Base-by-base conservation (phyloP, 345 rosid genomes). In the Eucalyptus albens region DNA sequence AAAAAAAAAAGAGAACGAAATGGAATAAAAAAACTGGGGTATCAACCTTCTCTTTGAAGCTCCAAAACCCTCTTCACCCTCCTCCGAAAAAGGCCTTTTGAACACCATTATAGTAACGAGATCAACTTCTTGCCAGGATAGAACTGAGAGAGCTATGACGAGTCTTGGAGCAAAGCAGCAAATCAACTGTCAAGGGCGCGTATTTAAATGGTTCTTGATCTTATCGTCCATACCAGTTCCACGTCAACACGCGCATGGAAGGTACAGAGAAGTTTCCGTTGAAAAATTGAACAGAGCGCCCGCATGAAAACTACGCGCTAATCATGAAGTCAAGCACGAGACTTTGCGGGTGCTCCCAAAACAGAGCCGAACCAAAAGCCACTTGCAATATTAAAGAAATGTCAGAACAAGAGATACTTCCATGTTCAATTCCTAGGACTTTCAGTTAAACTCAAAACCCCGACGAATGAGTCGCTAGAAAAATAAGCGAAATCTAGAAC, bases 41-140 rank as follows among this genome's bases (percentile, higher is more conserved):
- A 44, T 90, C 88, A n/a, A 72, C 80, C 88, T 91, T 92, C 88
- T 91, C 72, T 67, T 89, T 55, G 87, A 81, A 87, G 90, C 88
- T 50, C 91, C 91, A 33, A 82, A 72, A 29, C 89, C 92, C 88
- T 87, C 91, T 82, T 85, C 93, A 88, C 89, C 92, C 83, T 56
- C 92, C 16, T 62, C 92, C 69, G 87, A n/a, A 69, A 88, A 90
- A 90, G 90, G 86, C 91, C 92, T 90, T 81, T 94, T 95, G 72
- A 40, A 24, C 89, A 44, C 88, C 94, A 91, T 94, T 31, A 24
- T 16, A 8, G 27, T 56, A 5, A 55, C 29, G 12, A 15, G 26
- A 59, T 37, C 80, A 15, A 49, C 6, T 60, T 22, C 85, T 77
- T 40, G 47, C 85, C 47, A 77, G 47, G 24, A 40, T 0, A 40